These are phyloP conservation scores for Fusarium praegraminearum DNA, from an alignment of 2,329 filamentous ascomycete species.

Conservation along the genomic window DNA sequence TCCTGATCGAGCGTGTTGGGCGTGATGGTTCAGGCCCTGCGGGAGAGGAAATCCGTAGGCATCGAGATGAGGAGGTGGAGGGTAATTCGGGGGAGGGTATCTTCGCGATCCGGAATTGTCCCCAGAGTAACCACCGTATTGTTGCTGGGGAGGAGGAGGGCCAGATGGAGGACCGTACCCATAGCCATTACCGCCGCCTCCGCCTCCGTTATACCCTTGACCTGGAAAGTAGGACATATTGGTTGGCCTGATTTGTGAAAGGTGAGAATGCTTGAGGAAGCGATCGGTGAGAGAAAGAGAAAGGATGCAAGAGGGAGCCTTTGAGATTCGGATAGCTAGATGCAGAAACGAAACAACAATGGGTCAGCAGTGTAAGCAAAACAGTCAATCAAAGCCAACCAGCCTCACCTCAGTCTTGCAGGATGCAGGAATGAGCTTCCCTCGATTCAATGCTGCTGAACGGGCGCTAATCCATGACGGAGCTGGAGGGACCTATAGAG, in stretches of 20 bases:
- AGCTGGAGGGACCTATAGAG: constrained; percentile 16
- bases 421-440: constrained; percentile 1
- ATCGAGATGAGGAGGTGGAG: constrained; percentile 59
- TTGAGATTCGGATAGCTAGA: constrained; percentile 10
- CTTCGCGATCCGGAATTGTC: constrained; percentile 44
- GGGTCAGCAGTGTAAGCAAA: constrained; percentile 14
- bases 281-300: constrained; percentile 4
- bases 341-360: constrained; percentile 27
- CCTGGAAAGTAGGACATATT: constrained; percentile 58
- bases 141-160: constrained; percentile 41
- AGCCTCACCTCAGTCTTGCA: constrained; percentile 19
- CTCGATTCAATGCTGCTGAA: not conserved
- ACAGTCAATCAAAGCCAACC: not conserved
- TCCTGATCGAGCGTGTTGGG: constrained; percentile 48
- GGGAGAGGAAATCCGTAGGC: constrained; percentile 61
- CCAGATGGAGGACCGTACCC: constrained; percentile 47
- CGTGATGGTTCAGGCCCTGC: constrained; percentile 45
- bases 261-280: constrained; percentile 9
- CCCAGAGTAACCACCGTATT: constrained; percentile 39
- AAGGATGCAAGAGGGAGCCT: constrained; percentile 28
- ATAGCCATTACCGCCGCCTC: constrained; percentile 48
- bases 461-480: constrained; percentile 36
- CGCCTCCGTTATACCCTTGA: constrained; percentile 55
- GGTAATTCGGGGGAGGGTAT: constrained; percentile 52
- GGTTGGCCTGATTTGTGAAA: constrained; percentile 21